Evolutionary conservation across 2,329 filamentous ascomycete genomes (phyloP), one percentile per base, ranked within the genome.

Genomic region (Botryotinia narcissicola): DNA sequence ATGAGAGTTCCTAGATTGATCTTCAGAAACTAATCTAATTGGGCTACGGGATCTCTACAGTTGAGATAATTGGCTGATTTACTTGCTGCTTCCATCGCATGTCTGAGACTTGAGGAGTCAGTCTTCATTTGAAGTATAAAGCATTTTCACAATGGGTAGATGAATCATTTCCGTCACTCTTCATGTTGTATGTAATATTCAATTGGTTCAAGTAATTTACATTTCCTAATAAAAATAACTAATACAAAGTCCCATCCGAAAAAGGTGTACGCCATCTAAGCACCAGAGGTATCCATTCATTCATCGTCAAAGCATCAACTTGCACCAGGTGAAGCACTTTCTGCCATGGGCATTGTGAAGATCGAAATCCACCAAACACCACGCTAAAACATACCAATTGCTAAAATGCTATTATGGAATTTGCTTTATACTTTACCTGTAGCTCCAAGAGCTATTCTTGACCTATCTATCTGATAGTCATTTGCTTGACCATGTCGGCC

Each of bases 401-500:
- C 83, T 81, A 85, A 72, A 51, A 82, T 82, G 81, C 82, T 81
- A 84, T 81, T 79, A 79, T 77, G 78, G 78, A 80, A 80, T 74
- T 73, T 73, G 72, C 68, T 75, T 76, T 70, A 80, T 81, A 81
- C 80, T 80, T 79, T 79, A 79, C 80, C 78, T 67, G 74, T 77
- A 67, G 76, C 75, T 77, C 74, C 74, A 63, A 76, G 77, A 77
- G 74, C 73, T 64, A 77, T 75, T 70, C 77, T 75, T 72, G 76
- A 63, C 66, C 74, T 64, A 73, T 78, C 87, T 89, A 96, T 81
- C 93, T 91, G 82, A 95, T 95, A 63, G 95, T 98, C 92, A 97
- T 97, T 83, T 95, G 93, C 90, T 97, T 98, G 82, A 90, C 90
- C 87, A 95, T 92, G 80, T 93, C 90, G 73, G 92, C 94, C 85